Evolutionary conservation across 2,329 filamentous ascomycete genomes (phyloP).

Genomic region (Hypocreales sp.): DNA sequence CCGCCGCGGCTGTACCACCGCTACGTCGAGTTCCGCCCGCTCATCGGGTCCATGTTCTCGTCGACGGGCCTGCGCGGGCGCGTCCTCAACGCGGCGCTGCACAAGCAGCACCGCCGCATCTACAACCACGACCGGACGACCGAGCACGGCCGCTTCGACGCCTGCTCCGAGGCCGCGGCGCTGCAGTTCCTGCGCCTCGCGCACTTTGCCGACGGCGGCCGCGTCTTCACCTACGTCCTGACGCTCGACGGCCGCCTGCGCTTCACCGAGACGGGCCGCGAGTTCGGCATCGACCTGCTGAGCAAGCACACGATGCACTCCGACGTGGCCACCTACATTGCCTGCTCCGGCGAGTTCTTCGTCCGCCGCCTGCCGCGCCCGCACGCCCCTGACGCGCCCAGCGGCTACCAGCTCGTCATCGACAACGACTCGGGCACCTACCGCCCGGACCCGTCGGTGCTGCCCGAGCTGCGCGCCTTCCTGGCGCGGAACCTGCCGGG

Average conservation of each 20-base stretch:
- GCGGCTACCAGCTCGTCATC: constrained; percentile 71
- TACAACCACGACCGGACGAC: constrained; percentile 79
- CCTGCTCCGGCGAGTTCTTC: constrained; percentile 88
- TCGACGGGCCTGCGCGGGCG: constrained; percentile 61
- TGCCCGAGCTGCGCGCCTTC: constrained; percentile 58
- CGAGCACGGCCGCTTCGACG: constrained; percentile 50
- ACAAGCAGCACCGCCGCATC: constrained; percentile 77
- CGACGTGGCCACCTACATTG: constrained; percentile 80
- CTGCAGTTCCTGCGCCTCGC: constrained; percentile 72
- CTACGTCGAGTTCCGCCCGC: constrained; percentile 83
- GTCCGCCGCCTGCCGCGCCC: constrained; percentile 50
- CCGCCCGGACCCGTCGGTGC: constrained; percentile 61
- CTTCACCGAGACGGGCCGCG: constrained; percentile 90
- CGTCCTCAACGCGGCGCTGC: constrained; percentile 69
- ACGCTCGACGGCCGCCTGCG: constrained; percentile 75
- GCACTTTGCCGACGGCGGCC: constrained; percentile 72
- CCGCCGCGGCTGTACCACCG: constrained; percentile 73
- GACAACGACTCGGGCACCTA: constrained; percentile 96
- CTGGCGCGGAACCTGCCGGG: constrained; percentile 62
- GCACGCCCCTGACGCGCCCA: constrained; percentile 26
- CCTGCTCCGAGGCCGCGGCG: constrained; percentile 55
- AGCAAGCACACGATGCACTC: constrained; percentile 97
- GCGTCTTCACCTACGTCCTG: constrained; percentile 83
- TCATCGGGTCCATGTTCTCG: constrained; percentile 81
- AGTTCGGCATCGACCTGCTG: constrained; percentile 85